Conservation (phyloP, 768 basidiomycete species). For the Pleurotus sapidus region DNA sequence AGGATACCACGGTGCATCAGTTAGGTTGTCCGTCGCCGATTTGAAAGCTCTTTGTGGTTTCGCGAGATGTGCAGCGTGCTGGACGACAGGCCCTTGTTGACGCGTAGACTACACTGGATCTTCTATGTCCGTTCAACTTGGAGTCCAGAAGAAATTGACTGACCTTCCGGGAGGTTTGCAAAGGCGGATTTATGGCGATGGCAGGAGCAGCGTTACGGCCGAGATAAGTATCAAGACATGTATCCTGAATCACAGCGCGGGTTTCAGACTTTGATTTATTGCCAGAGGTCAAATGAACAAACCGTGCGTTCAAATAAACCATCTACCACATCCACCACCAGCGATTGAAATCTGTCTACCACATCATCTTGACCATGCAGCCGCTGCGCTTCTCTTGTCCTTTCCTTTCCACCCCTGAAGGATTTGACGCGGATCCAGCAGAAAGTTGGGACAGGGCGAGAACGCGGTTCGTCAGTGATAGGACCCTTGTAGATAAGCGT, state of each 20-base stretch:
- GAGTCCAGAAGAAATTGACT: neutral
- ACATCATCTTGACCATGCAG: conserved; percentile 76
- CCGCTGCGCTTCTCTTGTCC: conserved; percentile 44
- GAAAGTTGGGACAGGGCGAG: conserved; percentile 38
- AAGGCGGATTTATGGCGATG: conserved; percentile 51
- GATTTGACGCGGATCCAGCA: conserved; percentile 35
- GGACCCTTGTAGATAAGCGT: conserved; percentile 57
- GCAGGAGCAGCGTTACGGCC: conserved; percentile 69
- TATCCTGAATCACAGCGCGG: conserved; percentile 54
- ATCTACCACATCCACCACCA: conserved; percentile 85
- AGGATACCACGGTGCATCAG: conserved; percentile 62
- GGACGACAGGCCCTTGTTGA: conserved; percentile 38
- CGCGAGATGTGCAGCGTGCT: conserved; percentile 69
- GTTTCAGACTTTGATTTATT: neutral
- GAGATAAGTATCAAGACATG: conserved; percentile 73
- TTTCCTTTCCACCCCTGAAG: conserved; percentile 34
- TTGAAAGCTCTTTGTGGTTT: conserved; percentile 86
- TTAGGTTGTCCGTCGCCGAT: conserved; percentile 52
- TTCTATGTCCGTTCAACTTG: neutral
- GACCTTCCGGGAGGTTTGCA: conserved; percentile 14
- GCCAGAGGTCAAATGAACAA: conserved; percentile 20
- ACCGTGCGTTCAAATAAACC: conserved; percentile 81
- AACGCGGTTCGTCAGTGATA: conserved; percentile 64
- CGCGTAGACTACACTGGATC: no score
- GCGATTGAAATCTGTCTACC: conserved; percentile 74